phyloP scores from a whole-genome alignment of 2,329 filamentous ascomycete species.

The Talaromyces sp. region DNA sequence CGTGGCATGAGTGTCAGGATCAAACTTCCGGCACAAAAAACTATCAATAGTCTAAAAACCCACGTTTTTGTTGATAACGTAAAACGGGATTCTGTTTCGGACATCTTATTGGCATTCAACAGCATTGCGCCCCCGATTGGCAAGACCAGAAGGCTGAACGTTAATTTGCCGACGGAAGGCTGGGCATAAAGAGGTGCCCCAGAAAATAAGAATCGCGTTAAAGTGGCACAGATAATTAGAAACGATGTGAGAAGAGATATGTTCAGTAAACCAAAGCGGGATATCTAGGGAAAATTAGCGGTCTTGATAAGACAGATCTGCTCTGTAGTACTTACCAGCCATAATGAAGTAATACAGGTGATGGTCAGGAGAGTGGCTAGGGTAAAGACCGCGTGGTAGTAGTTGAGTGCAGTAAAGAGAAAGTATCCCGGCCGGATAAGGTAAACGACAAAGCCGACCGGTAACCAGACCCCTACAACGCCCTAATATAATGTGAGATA shows the following conservation, averaged over 20 bases:
- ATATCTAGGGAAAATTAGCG: slow-evolving; percentile 27
- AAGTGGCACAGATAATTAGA: slow-evolving; percentile 30
- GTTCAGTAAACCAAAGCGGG: slow-evolving; percentile 35
- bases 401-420: slow-evolving; percentile 27
- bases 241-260: slow-evolving; percentile 34
- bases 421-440: slow-evolving; percentile 35
- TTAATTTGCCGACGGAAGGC: slow-evolving; percentile 23
- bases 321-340: not conserved
- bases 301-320: not conserved
- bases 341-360: not conserved
- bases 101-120: slow-evolving; percentile 14
- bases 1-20: slow-evolving; percentile 38
- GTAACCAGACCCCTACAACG: slow-evolving; percentile 32
- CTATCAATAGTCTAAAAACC: slow-evolving; percentile 33
- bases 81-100: not conserved
- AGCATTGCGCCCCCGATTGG: slow-evolving; percentile 26
- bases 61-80: slow-evolving; percentile 19
- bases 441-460: slow-evolving; percentile 31
- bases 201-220: slow-evolving; percentile 28
- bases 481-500: slow-evolving; percentile 19
- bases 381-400: not conserved
- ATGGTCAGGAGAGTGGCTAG: not conserved
- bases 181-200: slow-evolving; percentile 28
- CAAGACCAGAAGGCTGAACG: slow-evolving; percentile 28
- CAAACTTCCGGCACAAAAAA: slow-evolving; percentile 41